Evolutionary conservation across 805 yeast species (phyloP).

Genomic region (Barnettozyma siamensis): DNA sequence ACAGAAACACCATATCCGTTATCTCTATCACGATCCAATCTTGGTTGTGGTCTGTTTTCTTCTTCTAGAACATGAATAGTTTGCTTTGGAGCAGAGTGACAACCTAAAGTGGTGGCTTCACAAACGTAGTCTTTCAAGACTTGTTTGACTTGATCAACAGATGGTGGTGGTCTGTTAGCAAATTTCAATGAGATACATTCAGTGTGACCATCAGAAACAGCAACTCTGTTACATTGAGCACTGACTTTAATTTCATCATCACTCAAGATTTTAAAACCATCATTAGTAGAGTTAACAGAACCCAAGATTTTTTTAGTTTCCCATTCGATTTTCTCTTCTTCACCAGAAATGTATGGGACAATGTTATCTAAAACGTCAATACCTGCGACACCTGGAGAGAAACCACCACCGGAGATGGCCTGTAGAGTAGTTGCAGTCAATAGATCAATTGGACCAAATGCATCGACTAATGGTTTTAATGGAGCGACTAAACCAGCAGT

Average conservation of each 20-base stretch:
- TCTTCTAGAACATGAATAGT: conserved; percentile 90
- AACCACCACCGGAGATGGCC: conserved; percentile 98
- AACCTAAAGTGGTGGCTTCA: conserved; percentile 74
- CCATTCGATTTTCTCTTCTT: conserved; percentile 98
- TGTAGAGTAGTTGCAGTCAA: conserved; percentile 90
- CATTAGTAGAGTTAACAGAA: conserved; percentile 41
- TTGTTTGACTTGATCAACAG: conserved; percentile 71
- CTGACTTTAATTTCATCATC: conserved; percentile 77
- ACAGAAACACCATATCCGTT: conserved; percentile 91
- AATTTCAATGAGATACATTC: conserved; percentile 88
- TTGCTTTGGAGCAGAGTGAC: conserved; percentile 90
- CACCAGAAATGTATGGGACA: conserved; percentile 92
- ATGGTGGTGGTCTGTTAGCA: conserved; percentile 77
- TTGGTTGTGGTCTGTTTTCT: conserved; percentile 93
- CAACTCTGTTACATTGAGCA: conserved; percentile 95
- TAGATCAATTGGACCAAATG: conserved; percentile 84
- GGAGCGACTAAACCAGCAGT: conserved; percentile 98
- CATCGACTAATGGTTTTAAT: conserved; percentile 84
- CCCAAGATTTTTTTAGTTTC: conserved; percentile 96
- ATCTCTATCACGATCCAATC: conserved; percentile 95
- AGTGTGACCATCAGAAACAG: conserved; percentile 97
- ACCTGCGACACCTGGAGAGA: conserved; percentile 95
- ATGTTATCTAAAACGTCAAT: conserved; percentile 92
- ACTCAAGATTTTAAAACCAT: conserved; percentile 50
- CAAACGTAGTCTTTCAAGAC: conserved; percentile 68